These are phyloP conservation scores for Atkinsonella texensis DNA, from an alignment of 2,329 filamentous ascomycete species.

Conservation along the genomic window DNA sequence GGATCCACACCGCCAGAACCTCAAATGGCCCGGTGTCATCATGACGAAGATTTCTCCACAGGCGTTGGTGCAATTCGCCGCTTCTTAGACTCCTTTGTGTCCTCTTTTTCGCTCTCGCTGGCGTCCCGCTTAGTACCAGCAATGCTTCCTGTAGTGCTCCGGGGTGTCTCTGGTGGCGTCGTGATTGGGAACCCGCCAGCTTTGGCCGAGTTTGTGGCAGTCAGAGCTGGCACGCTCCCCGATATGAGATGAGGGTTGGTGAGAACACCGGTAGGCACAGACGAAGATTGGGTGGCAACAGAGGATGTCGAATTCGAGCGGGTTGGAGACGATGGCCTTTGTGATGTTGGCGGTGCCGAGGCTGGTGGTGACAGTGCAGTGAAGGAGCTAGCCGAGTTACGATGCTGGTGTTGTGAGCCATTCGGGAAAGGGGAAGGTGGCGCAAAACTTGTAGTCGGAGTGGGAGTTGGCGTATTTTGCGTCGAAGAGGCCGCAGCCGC, in stretches of 20 bases:
- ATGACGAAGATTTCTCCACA: slow-evolving; percentile 21
- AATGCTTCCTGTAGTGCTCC: slow-evolving; percentile 21
- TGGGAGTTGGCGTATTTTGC: slow-evolving; percentile 58
- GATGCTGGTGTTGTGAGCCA: slow-evolving; percentile 39
- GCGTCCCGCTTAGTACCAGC: slow-evolving; percentile 44
- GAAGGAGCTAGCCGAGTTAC: slow-evolving; percentile 45
- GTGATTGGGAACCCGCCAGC: slow-evolving; percentile 59
- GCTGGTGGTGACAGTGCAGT: slow-evolving; percentile 43
- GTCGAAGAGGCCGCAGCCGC: slow-evolving; percentile 32
- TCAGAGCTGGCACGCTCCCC: slow-evolving; percentile 64
- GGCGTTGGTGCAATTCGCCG: slow-evolving; percentile 58
- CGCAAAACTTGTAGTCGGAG: slow-evolving; percentile 52
- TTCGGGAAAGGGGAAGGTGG: slow-evolving; percentile 46
- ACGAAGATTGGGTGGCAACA: slow-evolving; percentile 52
- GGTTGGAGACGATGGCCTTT: slow-evolving; percentile 64
- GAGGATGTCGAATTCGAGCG: slow-evolving; percentile 81
- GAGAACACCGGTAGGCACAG: slow-evolving; percentile 39
- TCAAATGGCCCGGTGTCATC: neutral
- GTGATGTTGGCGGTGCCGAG: slow-evolving; percentile 45
- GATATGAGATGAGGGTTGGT: slow-evolving; percentile 72
- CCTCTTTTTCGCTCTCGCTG: slow-evolving; percentile 41
- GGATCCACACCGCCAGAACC: neutral
- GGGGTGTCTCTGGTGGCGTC: slow-evolving; percentile 83
- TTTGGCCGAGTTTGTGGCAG: slow-evolving; percentile 58
- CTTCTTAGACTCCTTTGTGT: slow-evolving; percentile 49